Base-by-base conservation (phyloP, 176 grass and related monocot species). In the Leersia perrieri region DNA sequence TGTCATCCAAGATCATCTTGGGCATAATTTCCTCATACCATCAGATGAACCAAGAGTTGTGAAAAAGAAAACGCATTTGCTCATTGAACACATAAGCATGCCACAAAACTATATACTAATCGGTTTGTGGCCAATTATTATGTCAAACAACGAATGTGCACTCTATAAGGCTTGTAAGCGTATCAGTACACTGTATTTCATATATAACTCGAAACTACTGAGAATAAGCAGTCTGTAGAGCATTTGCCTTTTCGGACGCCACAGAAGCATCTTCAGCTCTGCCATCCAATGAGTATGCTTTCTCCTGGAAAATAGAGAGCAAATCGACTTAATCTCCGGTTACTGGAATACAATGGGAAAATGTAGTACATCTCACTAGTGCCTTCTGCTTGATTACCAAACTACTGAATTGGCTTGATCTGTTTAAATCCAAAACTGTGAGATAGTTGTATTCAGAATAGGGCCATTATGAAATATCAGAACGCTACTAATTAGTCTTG, bases 201-300 rank as follows among this genome's bases (percentile, higher is more conserved):
- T n/a, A n/a, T n/a, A n/a, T 22, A 49, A 44, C 30, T 83, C 3
- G 16, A 66, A 20, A 11, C 71, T 85, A 73, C 13, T 14, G 33
- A 55, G 77, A 88, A 72, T 76, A 73, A 63, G 79, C 28, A 57
- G 70, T 60, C 68, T 83, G 73, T 39, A 94, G 83, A 80, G 38
- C 74, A 70, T 88, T 84, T 45, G 79, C 82, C 79, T 84, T 83
- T 45, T 88, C 76, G 0, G 82, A 74, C 74, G 85, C 88, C 25
- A 70, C 53, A 0, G 47, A 75, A 80, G 88, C 88, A 74, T 91
- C 79, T n/a, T 28, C 25, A 1, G 7, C 32, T 68, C 76, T 82
- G 67, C 91, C 92, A 29, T 83, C 85, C 58, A 73, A 31, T 11
- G 79, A 33, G 64, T 88, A 88, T 26, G 88, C 82, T 75, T 88